Evolutionary conservation across 352 stramenopile species (phyloP).

Genomic region (Globisporangium paroecandrum): DNA sequence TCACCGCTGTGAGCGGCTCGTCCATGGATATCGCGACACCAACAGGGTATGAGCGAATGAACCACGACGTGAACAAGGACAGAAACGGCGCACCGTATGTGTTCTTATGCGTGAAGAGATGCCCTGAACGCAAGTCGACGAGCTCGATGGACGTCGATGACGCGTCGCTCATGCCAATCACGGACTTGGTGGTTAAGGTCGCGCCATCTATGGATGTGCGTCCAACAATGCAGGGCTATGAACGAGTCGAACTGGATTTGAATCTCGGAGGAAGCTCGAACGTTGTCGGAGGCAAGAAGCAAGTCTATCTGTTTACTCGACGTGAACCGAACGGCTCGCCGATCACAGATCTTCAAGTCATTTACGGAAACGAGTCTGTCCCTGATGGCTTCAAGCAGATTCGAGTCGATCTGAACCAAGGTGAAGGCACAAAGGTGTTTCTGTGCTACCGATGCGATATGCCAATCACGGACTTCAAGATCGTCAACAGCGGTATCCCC

Average conservation of each 20-base stretch:
- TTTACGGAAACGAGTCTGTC: slow-evolving; percentile 76
- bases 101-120: slow-evolving; percentile 78
- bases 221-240: slow-evolving; percentile 63
- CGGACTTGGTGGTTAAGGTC: slow-evolving; percentile 77
- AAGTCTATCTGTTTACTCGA: slow-evolving; percentile 82
- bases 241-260: slow-evolving; percentile 78
- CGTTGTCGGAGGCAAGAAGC: slow-evolving; percentile 63
- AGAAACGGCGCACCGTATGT: slow-evolving; percentile 71
- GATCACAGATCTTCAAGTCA: slow-evolving; percentile 81
- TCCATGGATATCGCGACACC: slow-evolving; percentile 66
- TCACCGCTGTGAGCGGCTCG: slow-evolving; percentile 68
- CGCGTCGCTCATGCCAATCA: slow-evolving; percentile 55
- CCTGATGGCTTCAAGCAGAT: slow-evolving; percentile 87
- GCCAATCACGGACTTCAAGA: slow-evolving; percentile 84
- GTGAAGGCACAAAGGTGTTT: slow-evolving; percentile 77
- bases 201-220: slow-evolving; percentile 50
- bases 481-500: slow-evolving; percentile 79
- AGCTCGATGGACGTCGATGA: slow-evolving; percentile 28
- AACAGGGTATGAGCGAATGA: slow-evolving; percentile 71
- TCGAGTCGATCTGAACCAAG: slow-evolving; percentile 83
- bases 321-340: slow-evolving; percentile 73
- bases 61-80: slow-evolving; percentile 86
- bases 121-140: slow-evolving; percentile 40
- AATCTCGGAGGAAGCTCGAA: slow-evolving; percentile 60
- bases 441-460: slow-evolving; percentile 87